Percentiles rank a stretch among this genome's conserved stretches.
Evolutionary conservation across 495 filamentous ascomycete species (phyloP).

Genomic region (Penicillium taxi): DNA sequence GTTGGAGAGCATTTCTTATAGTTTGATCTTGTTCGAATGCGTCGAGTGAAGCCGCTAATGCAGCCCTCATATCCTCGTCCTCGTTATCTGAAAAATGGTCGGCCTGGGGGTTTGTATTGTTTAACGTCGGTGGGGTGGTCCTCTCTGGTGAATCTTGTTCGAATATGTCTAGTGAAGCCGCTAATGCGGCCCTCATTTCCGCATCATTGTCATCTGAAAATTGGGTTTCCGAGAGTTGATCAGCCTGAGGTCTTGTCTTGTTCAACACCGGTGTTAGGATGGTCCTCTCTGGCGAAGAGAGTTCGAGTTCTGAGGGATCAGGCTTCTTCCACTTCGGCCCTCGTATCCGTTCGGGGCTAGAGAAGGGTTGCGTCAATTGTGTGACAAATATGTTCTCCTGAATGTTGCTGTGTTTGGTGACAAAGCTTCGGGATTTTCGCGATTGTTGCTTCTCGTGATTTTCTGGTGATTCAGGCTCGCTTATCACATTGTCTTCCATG

Average conservation of each 20-base stretch:
- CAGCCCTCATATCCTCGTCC: conserved; percentile 30
- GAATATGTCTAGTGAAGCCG: conserved; percentile 35
- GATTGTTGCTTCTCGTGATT: conserved; percentile 18
- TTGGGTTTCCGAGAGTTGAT: background rate
- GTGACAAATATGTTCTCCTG: conserved; percentile 48
- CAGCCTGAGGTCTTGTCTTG: too few relatives aligned
- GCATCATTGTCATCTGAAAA: conserved; percentile 5
- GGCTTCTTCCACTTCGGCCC: conserved; percentile 47
- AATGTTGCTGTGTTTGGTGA: conserved; percentile 33
- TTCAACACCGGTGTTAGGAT: background rate
- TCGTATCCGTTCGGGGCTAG: conserved; percentile 46
- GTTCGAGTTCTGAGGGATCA: conserved; percentile 13
- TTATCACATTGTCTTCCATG: conserved; percentile 16
- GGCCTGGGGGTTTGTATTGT: background rate
- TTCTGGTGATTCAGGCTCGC: conserved; percentile 1
- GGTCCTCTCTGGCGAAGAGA: conserved; percentile 4
- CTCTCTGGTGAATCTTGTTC: too few relatives aligned
- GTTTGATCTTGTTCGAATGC: conserved; percentile 35
- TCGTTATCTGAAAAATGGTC: conserved; percentile 21
- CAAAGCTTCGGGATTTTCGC: conserved; percentile 37
- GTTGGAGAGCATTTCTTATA: background rate
- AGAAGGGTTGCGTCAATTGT: conserved; percentile 42
- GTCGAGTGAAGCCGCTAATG: conserved; percentile 34
- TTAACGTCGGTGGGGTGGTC: too few relatives aligned
- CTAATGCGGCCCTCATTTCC: conserved; percentile 32